Percentiles rank a stretch among this genome's conserved stretches.
These are phyloP conservation scores for Macaranga tanarius DNA, from an alignment of 441 rosid genomes.

Conservation along the genomic window DNA sequence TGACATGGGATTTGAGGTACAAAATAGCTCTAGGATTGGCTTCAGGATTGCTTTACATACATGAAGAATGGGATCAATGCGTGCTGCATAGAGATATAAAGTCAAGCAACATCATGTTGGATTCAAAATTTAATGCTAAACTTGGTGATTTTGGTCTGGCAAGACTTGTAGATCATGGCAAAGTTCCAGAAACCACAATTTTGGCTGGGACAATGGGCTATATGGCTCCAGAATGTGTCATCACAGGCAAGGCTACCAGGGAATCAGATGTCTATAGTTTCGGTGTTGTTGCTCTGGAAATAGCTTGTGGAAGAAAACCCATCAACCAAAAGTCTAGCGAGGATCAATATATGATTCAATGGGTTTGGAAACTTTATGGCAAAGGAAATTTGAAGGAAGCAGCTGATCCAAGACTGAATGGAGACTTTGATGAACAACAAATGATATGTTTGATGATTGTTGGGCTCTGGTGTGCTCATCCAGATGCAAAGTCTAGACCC, in stretches of 20 bases:
- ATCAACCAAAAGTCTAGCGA: slow-evolving; percentile 9
- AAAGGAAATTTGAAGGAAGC: not conserved
- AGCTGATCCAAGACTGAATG: not conserved
- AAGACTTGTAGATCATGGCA: slow-evolving; percentile 27
- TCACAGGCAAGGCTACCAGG: slow-evolving; percentile 35
- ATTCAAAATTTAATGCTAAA: slow-evolving; percentile 36
- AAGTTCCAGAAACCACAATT: slow-evolving; percentile 22
- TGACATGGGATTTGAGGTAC: slow-evolving; percentile 34
- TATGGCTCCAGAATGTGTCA: slow-evolving; percentile 24
- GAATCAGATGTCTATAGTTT: slow-evolving; percentile 41
- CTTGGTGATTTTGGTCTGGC: slow-evolving; percentile 48
- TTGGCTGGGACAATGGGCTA: slow-evolving; percentile 34
- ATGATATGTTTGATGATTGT: not conserved
- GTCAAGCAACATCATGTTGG: slow-evolving; percentile 17
- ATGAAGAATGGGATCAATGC: slow-evolving; percentile 11
- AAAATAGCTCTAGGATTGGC: slow-evolving; percentile 30
- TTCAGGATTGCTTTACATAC: slow-evolving; percentile 28
- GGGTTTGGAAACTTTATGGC: slow-evolving; percentile 50
- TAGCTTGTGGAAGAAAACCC: slow-evolving; percentile 35
- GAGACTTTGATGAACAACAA: not conserved
- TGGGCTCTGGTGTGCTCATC: slow-evolving; percentile 2
- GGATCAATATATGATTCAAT: slow-evolving; percentile 26
- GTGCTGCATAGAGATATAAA: slow-evolving; percentile 16
- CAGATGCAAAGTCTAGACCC: not conserved
- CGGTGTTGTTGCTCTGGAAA: slow-evolving; percentile 34